phyloP scores from a whole-genome alignment of 2,329 filamentous ascomycete genomes.

The Verticillium tricorpus region DNA sequence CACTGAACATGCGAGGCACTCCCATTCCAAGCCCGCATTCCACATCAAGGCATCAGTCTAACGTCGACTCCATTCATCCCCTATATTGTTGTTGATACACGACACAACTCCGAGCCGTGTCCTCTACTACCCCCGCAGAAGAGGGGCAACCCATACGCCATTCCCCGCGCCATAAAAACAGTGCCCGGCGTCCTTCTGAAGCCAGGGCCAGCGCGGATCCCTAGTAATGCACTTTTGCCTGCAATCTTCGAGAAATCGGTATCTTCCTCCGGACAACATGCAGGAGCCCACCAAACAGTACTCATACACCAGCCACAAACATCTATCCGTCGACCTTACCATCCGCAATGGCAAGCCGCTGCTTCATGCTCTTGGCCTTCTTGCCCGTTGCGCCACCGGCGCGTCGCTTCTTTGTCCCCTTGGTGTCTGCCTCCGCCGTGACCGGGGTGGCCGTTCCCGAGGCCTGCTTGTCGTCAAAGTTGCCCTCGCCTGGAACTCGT shows the following conservation, averaged over 20 bases:
- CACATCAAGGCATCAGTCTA: not conserved
- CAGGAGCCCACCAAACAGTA: not conserved
- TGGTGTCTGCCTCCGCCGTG: constrained; percentile 45
- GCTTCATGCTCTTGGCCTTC: constrained; percentile 65
- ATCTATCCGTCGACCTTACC: constrained; percentile 36
- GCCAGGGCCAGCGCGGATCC: not conserved
- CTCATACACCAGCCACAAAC: not conserved
- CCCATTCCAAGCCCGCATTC: no score
- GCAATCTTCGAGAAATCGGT: not conserved
- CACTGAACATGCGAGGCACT: no score
- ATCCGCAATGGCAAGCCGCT: constrained; percentile 64
- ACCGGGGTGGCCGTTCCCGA: constrained; percentile 84
- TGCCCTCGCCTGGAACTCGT: constrained; percentile 70
- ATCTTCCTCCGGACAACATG: not conserved
- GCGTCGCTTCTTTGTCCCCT: constrained; percentile 48
- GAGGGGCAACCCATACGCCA: not conserved
- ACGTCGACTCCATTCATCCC: not conserved
- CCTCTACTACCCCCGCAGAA: not conserved
- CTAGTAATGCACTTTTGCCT: not conserved
- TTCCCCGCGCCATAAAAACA: not conserved
- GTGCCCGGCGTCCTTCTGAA: not conserved
- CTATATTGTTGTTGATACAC: not conserved
- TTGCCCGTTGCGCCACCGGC: constrained; percentile 49
- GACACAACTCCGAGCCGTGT: not conserved
- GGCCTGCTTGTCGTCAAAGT: constrained; percentile 84